phyloP scores from a whole-genome alignment of 495 filamentous ascomycete species.

The Xylaria venustula region DNA sequence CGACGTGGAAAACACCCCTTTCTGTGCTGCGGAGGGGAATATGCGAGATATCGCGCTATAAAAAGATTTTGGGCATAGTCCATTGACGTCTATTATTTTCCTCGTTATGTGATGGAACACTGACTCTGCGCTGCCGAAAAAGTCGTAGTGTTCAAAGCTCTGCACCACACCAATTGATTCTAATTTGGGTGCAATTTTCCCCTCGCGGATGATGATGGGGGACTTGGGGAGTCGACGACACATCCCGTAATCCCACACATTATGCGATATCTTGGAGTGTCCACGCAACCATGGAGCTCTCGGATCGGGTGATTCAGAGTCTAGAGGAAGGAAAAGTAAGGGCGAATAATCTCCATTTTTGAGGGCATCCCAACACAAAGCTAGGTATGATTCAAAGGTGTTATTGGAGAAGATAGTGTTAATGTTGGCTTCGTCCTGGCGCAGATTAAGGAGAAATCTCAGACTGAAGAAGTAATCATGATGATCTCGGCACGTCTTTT shows the following conservation, averaged over 20 bases:
- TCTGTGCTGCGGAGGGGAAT: background rate
- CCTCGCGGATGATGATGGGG: background rate
- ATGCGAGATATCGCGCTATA: background rate
- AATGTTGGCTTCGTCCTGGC: background rate
- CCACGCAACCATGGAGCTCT: slow-evolving; percentile 1
- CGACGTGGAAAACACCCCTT: background rate
- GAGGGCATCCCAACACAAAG: background rate
- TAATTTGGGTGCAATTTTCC: background rate
- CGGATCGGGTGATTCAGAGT: background rate
- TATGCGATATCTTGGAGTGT: background rate
- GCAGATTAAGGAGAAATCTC: slow-evolving; percentile 1
- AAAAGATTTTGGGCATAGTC: background rate
- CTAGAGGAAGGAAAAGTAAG: background rate
- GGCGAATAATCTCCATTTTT: background rate
- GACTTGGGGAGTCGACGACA: background rate
- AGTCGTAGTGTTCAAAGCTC: slow-evolving; percentile 1
- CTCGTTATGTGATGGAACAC: background rate
- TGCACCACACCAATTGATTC: background rate
- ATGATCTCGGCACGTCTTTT: background rate
- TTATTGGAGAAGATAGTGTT: background rate
- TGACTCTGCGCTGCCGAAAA: background rate
- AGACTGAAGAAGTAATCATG: slow-evolving; percentile 1
- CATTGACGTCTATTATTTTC: background rate
- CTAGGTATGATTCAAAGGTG: slow-evolving; percentile 1
- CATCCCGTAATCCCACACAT: background rate